Evolutionary conservation across 306 rosid species (phyloP).

Genomic region (Quercus wislizeni): DNA sequence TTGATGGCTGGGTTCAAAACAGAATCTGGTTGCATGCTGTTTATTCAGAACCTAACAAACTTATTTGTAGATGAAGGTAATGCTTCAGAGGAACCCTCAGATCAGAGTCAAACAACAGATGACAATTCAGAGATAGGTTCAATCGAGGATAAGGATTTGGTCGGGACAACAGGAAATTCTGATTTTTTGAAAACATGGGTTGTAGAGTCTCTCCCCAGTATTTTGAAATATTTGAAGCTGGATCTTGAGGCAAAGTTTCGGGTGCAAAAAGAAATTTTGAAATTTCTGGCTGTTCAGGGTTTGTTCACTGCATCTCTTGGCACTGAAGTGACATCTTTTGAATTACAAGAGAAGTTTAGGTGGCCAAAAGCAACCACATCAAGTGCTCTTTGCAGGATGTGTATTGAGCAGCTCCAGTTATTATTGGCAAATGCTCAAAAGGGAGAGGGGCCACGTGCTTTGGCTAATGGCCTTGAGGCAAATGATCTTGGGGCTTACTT

Average conservation of each 20-base stretch:
- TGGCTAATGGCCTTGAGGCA: slow-evolving; percentile 47
- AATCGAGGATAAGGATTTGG: slow-evolving; percentile 72
- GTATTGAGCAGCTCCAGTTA: slow-evolving; percentile 88
- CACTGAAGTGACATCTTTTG: slow-evolving; percentile 88
- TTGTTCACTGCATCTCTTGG: slow-evolving; percentile 91
- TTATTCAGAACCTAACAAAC: slow-evolving; percentile 70
- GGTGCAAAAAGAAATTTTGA: slow-evolving; percentile 76
- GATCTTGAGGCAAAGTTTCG: slow-evolving; percentile 63
- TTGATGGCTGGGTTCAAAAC: slow-evolving; percentile 78
- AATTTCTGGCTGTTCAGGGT: slow-evolving; percentile 93
- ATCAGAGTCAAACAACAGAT: slow-evolving; percentile 96
- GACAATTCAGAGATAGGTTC: slow-evolving; percentile 93
- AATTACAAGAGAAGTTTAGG: slow-evolving; percentile 79
- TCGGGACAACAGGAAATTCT: slow-evolving; percentile 56
- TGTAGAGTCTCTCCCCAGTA: slow-evolving; percentile 78
- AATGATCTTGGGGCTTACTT: slow-evolving; percentile 83
- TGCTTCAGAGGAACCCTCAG: slow-evolving; percentile 87
- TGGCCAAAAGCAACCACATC: slow-evolving; percentile 94
- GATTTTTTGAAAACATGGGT: slow-evolving; percentile 88
- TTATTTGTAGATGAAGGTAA: slow-evolving; percentile 84
- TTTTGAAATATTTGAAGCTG: slow-evolving; percentile 68
- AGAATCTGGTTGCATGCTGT: slow-evolving; percentile 81
- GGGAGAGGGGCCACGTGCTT: slow-evolving; percentile 58
- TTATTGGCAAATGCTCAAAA: slow-evolving; percentile 77
- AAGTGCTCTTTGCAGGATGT: slow-evolving; percentile 77